phyloP scores from a whole-genome alignment of 495 filamentous ascomycete species.

The Schizothecium vesticola region DNA sequence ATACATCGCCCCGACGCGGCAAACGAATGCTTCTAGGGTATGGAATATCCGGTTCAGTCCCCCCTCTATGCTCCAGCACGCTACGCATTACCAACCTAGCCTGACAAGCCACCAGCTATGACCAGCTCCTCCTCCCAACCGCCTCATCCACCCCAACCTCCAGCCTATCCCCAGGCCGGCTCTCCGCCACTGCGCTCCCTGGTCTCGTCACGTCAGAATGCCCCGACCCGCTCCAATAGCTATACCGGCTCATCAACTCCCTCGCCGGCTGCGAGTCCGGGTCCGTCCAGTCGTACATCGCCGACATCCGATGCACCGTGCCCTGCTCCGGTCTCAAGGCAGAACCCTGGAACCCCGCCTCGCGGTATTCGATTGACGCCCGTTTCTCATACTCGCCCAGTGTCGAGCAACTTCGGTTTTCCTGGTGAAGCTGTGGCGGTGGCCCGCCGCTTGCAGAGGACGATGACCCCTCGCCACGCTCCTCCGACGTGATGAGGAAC shows the following conservation, averaged over 20 bases:
- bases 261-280: not conserved
- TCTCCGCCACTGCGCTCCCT: not conserved
- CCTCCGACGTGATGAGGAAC: not conserved
- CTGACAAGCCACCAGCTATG: not conserved
- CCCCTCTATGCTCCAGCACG: not conserved
- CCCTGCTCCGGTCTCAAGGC: not conserved
- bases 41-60: not conserved
- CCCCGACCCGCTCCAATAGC: not conserved
- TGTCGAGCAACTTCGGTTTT: too few relatives aligned
- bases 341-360: not conserved
- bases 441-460: not conserved
- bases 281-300: not conserved
- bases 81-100: not conserved
- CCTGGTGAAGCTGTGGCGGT: not conserved
- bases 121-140: not conserved
- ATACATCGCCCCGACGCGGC: not conserved
- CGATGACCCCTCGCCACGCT: not conserved
- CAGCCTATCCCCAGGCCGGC: not conserved
- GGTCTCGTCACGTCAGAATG: not conserved
- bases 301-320: not conserved
- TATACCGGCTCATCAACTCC: not conserved
- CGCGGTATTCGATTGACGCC: not conserved
- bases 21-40: not conserved
- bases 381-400: not conserved
- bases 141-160: not conserved